phyloP scores from a whole-genome alignment of 495 filamentous ascomycete species.

The Massariosphaeria phaeospora region DNA sequence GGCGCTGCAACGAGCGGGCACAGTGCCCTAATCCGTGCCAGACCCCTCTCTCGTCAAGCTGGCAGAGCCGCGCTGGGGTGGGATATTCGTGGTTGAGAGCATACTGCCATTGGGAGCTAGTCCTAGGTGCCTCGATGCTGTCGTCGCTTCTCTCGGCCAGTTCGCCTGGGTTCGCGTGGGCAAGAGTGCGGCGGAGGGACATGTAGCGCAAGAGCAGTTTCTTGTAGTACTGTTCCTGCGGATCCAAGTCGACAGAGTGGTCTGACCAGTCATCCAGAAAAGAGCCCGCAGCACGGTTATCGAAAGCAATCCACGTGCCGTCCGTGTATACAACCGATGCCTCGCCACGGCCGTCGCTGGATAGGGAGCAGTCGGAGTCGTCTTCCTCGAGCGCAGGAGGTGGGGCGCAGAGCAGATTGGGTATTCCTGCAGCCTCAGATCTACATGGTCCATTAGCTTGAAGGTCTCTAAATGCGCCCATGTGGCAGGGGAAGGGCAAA shows the following conservation, averaged over 20 bases:
- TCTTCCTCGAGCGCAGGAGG: conserved; percentile 12
- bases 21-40: conserved; percentile 49
- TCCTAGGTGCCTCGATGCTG: conserved; percentile 42
- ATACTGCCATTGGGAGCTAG: conserved; percentile 47
- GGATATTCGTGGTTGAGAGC: conserved; percentile 56
- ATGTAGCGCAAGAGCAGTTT: conserved; percentile 57
- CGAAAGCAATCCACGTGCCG: conserved; percentile 60
- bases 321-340: conserved; percentile 60
- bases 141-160: background rate
- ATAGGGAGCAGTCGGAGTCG: conserved; percentile 21
- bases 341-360: conserved; percentile 41
- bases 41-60: conserved; percentile 59
- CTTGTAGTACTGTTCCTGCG: conserved; percentile 58
- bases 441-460: conserved; percentile 9
- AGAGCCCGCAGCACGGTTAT: background rate
- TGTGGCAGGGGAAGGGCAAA: background rate
- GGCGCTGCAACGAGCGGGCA: conserved; percentile 45
- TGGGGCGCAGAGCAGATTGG: conserved; percentile 18
- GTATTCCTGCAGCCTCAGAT: conserved; percentile 20
- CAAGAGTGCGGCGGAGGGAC: conserved; percentile 49
- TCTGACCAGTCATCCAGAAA: background rate
- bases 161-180: background rate
- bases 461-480: background rate
- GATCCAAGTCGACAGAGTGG: conserved; percentile 14
- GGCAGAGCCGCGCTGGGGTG: conserved; percentile 60